A percentile compares a stretch with the other conserved stretches of the same genome.
Evolutionary conservation across 2,329 filamentous ascomycete species (phyloP).

Genomic region (Nemania sp.): DNA sequence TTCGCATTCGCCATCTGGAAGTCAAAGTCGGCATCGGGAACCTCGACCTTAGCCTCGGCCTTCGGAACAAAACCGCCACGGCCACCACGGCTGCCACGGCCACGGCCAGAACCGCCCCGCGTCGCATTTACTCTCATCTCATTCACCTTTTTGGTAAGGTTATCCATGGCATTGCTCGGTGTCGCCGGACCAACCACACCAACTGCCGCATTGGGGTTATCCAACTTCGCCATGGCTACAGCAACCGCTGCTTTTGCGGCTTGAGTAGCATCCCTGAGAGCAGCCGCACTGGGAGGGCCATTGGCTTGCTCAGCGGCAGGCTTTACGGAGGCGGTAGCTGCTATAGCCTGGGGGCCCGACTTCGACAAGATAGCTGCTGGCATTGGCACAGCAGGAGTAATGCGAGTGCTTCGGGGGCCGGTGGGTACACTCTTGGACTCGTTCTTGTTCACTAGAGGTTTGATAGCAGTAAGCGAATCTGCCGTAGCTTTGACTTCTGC

Average conservation of each 20-base stretch:
- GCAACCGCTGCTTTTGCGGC: constrained; percentile 78
- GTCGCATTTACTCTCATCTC: constrained; percentile 72
- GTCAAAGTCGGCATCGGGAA: constrained; percentile 89
- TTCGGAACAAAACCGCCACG: constrained; percentile 56
- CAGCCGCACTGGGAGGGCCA: constrained; percentile 43
- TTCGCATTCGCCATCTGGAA: constrained; percentile 86
- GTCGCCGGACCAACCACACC: constrained; percentile 33
- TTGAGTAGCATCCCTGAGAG: constrained; percentile 69
- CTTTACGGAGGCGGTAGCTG: constrained; percentile 40
- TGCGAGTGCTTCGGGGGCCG: constrained; percentile 55
- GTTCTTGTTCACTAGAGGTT: constrained; percentile 41
- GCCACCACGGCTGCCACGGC: constrained; percentile 51
- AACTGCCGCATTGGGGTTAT: constrained; percentile 38
- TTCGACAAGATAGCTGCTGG: constrained; percentile 47
- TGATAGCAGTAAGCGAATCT: constrained; percentile 50
- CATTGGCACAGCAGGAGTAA: constrained; percentile 69
- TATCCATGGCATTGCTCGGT: constrained; percentile 62
- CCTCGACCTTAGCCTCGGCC: constrained; percentile 77
- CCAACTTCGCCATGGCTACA: constrained; percentile 75
- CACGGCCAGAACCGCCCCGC: constrained; percentile 51
- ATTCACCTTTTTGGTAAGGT: constrained; percentile 73
- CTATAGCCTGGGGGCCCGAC: constrained; percentile 35
- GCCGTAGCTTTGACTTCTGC: constrained; percentile 57
- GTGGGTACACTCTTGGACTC: constrained; percentile 47
- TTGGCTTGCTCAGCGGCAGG: constrained; percentile 44